Evolutionary conservation across 2,329 filamentous ascomycete genomes (phyloP).

Genomic region (Cladosporium austrohemisphaericum): DNA sequence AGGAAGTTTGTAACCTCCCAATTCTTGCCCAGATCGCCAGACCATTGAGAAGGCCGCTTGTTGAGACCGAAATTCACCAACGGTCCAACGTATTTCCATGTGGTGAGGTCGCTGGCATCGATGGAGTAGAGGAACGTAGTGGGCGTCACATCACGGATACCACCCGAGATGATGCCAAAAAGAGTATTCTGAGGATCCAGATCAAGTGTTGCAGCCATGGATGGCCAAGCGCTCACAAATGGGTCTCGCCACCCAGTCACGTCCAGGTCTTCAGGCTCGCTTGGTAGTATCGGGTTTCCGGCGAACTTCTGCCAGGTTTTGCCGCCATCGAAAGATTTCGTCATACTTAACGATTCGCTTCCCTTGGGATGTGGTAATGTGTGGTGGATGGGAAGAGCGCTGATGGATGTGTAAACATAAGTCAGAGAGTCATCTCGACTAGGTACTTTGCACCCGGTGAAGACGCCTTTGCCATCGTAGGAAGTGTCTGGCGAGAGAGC

Average conservation of each 20-base stretch:
- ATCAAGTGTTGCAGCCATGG: conserved; percentile 22
- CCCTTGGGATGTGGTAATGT: conserved; percentile 37
- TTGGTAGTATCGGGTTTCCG: conserved; percentile 38
- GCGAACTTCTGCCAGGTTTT: conserved; percentile 35
- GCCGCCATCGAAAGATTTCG: conserved; percentile 38
- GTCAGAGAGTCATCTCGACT: conserved; percentile 33
- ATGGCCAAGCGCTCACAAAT: conserved; percentile 33
- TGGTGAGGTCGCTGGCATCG: conserved; percentile 36
- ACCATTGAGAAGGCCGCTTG: conserved; percentile 43
- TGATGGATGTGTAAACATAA: conserved; percentile 41
- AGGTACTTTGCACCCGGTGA: conserved; percentile 40
- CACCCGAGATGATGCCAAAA: conserved; percentile 50
- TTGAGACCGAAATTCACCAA: conserved; percentile 42
- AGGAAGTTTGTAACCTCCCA: conserved; percentile 51
- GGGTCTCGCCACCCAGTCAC: conserved; percentile 46
- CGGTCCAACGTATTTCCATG: conserved; percentile 46
- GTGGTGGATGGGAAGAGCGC: conserved; percentile 39
- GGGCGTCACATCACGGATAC: conserved; percentile 40
- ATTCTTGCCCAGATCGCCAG: conserved; percentile 49
- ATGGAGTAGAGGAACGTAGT: conserved; percentile 48
- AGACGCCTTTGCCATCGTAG: conserved; percentile 41
- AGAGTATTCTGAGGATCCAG: conserved; percentile 27
- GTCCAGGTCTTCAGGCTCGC: conserved; percentile 31
- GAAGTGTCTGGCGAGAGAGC: conserved; percentile 32
- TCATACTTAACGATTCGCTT: conserved; percentile 39